Conservation (phyloP, 164 flowering plant genomes). For the Liriodendron chinense region DNA sequence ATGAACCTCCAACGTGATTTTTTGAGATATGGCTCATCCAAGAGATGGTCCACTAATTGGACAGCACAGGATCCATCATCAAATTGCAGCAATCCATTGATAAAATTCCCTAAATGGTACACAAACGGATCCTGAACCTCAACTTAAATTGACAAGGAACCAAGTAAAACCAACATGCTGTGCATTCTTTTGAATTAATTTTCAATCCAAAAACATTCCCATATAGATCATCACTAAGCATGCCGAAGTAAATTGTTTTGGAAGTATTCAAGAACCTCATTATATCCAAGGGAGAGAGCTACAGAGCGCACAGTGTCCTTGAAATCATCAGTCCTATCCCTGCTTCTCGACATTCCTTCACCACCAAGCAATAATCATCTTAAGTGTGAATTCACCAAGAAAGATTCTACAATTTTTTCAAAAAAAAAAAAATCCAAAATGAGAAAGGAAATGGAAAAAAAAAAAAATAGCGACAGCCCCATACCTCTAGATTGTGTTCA, state of each 20-base stretch:
- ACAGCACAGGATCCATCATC: neutral
- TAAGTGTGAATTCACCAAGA: slow-evolving; percentile 1
- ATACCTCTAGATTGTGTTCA: neutral
- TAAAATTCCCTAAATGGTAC: neutral
- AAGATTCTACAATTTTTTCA: neutral
- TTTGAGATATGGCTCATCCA: neutral
- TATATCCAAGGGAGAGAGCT: slow-evolving; percentile 22
- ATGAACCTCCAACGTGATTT: neutral
- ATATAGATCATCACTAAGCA: neutral
- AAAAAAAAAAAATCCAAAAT: neutral
- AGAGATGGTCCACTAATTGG: neutral
- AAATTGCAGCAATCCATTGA: neutral
- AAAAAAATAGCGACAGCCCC: neutral
- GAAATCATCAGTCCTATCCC: slow-evolving; percentile 32
- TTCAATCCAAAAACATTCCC: neutral
- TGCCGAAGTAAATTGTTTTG: neutral
- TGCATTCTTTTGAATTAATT: neutral
- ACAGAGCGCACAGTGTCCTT: slow-evolving; percentile 26
- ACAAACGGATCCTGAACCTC: neutral
- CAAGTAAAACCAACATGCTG: neutral
- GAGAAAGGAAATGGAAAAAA: neutral
- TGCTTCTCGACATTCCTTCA: slow-evolving; percentile 21
- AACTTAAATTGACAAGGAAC: neutral
- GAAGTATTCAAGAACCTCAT: slow-evolving; percentile 19
- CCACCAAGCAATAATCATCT: slow-evolving; percentile 3